A percentile compares a stretch with the other conserved stretches of the same genome.
These are phyloP conservation scores for Kwoniella shandongensis DNA, from an alignment of 768 basidiomycete species.

Conservation along the genomic window DNA sequence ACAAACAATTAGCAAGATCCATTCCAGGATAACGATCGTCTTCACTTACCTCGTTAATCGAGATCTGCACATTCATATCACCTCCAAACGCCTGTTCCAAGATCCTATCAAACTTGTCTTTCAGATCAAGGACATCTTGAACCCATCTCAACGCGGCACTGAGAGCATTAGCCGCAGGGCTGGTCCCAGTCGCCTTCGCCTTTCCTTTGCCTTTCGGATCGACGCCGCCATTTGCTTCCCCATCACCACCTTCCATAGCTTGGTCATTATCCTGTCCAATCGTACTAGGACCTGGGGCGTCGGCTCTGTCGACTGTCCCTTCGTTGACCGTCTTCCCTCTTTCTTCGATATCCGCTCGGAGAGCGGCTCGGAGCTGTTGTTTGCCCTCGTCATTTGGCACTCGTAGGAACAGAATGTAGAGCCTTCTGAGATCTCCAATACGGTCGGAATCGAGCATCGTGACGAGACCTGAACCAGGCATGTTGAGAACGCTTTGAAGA, in stretches of 20 bases:
- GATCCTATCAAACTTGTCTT: constrained; percentile 81
- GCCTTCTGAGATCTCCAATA: constrained; percentile 69
- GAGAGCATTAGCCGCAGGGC: constrained; percentile 54
- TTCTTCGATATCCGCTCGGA: constrained; percentile 70
- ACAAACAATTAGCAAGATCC: background rate
- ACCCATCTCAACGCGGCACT: constrained; percentile 84
- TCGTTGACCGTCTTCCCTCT: constrained; percentile 81
- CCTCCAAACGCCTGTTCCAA: constrained; percentile 69
- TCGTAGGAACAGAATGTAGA: constrained; percentile 72
- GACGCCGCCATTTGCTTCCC: constrained; percentile 14
- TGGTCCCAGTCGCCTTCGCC: constrained; percentile 3
- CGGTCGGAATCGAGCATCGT: constrained; percentile 81
- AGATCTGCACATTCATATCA: constrained; percentile 75
- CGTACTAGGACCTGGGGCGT: constrained; percentile 23
- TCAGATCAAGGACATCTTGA: constrained; percentile 81
- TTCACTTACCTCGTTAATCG: constrained; percentile 73
- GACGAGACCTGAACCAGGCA: constrained; percentile 81
- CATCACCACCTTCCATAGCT: constrained; percentile 22
- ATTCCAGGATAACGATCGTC: background rate
- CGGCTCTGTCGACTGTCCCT: constrained; percentile 20
- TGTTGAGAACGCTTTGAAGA: constrained; percentile 69
- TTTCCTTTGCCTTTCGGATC: constrained; percentile 53
- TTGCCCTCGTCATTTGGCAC: constrained; percentile 66
- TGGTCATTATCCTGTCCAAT: constrained; percentile 16
- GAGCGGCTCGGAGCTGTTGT: constrained; percentile 62